Conservation (phyloP, 2,329 filamentous ascomycete genomes). For the Alternaria infectoria region DNA sequence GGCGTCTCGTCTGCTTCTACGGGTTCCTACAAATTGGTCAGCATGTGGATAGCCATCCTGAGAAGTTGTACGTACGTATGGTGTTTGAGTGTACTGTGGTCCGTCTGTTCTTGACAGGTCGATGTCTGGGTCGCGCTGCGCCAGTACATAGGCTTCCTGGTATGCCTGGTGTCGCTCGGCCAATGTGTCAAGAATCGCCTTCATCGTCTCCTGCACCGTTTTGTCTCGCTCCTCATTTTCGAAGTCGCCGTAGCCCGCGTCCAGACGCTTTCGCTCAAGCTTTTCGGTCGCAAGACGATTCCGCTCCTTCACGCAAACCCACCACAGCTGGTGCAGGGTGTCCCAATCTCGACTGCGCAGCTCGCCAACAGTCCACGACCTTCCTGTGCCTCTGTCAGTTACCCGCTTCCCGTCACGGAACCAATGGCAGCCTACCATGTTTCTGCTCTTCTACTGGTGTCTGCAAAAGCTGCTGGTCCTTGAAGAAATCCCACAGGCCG, state of each 20-base stretch:
- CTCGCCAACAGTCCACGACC: constrained; percentile 85
- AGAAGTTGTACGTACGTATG: constrained; percentile 27
- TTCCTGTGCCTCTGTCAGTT: constrained; percentile 55
- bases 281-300: constrained; percentile 85
- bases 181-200: constrained; percentile 80
- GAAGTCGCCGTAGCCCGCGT: constrained; percentile 74
- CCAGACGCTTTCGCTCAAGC: constrained; percentile 69
- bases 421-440: constrained; percentile 62
- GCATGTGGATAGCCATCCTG: neutral
- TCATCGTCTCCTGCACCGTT: constrained; percentile 78
- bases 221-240: constrained; percentile 70
- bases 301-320: constrained; percentile 88
- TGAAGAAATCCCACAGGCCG: constrained; percentile 92
- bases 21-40: constrained; percentile 24
- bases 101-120: constrained; percentile 33
- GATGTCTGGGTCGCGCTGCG: constrained; percentile 56
- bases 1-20: constrained; percentile 23
- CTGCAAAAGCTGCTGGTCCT: constrained; percentile 69
- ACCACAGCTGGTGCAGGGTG: constrained; percentile 91
- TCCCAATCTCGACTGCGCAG: constrained; percentile 90
- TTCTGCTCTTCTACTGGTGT: constrained; percentile 73
- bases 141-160: constrained; percentile 74
- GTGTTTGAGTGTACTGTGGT: constrained; percentile 32
- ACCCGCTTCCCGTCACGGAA: constrained; percentile 1
- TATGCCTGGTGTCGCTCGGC: constrained; percentile 90